Base-by-base conservation (phyloP, 1,284 basidiomycete genomes). In the Cutaneotrichosporon arboriforme region DNA sequence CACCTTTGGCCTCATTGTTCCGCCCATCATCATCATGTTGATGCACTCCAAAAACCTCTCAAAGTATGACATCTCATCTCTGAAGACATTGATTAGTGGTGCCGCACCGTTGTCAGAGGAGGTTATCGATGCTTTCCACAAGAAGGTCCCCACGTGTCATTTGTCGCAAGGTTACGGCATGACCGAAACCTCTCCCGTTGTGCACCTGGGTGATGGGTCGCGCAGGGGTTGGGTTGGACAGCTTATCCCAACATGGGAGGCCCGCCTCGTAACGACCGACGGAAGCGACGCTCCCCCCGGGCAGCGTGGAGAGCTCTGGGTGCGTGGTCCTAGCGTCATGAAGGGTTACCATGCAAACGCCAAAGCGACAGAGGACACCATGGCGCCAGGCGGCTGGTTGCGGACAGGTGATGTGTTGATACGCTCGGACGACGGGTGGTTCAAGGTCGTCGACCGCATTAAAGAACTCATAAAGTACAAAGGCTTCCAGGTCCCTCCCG, bases 401-500 rank as follows among this genome's bases (percentile, higher is more conserved):
- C 88, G 87, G 77, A 91, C 87, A 0, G 88, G 88, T 0, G 88
- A 91, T 68, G 80, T 90, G 42, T 84, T 79, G 0, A 70, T 79
- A 10, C 70, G 80, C 7, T 85, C 87, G 58, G 60, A 71, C 3
- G 82, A 88, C 3, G 88, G 86, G 3, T 76, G 69, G 54, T 75
- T 22, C 23, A n/a, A 34, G 23, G 71, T 76, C 34, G 70, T 74
- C 31, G 74, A 76, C 55, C 56, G 75, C 39, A 78, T 82, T 58
- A 90, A 90, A 63, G 88, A 90, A 66, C 73, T 90, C 33, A 87
- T 91, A 75, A 90, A 90, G 70, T 90, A 89, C 57, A 76, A 76
- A 54, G 74, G 74, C 14, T 72, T 66, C 53, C 72, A 74, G 78
- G 89, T 91, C n/a, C 82, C 89, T 0, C 88, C 88, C 0, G 88